Percentiles rank a stretch among this genome's conserved stretches.
phyloP scores from a whole-genome alignment of 2,329 filamentous ascomycete species.

The Hyphodiscus sp. region DNA sequence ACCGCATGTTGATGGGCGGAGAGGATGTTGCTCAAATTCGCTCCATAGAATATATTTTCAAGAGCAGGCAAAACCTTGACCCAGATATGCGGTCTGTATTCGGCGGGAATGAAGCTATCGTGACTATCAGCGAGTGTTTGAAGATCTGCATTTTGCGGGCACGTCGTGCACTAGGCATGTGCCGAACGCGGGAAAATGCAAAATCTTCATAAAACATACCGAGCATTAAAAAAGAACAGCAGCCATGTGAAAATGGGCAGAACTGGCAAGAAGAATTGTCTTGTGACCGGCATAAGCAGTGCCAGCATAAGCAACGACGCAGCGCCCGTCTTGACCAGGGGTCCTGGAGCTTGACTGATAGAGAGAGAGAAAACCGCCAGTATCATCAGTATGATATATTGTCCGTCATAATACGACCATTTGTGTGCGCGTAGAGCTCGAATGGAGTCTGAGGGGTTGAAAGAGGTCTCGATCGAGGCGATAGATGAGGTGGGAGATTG shows the following conservation, averaged over 20 bases:
- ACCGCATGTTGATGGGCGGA: constrained; percentile 80
- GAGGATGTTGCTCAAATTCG: constrained; percentile 91
- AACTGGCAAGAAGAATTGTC: constrained; percentile 87
- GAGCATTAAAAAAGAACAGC: constrained; percentile 67
- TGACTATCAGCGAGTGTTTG: constrained; percentile 11
- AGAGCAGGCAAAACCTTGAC: constrained; percentile 89
- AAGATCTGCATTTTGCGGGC: constrained; percentile 4
- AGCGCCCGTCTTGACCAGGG: constrained; percentile 68
- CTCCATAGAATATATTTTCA: constrained; percentile 94
- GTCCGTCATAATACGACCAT: constrained; percentile 78
- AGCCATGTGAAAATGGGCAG: constrained; percentile 81
- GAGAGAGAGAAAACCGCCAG: constrained; percentile 77
- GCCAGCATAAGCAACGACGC: constrained; percentile 62
- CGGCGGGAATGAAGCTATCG: constrained; percentile 77
- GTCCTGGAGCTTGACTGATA: constrained; percentile 72
- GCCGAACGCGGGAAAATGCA: not conserved
- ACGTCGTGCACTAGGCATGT: constrained; percentile 5
- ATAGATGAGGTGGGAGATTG: constrained; percentile 66
- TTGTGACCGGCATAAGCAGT: constrained; percentile 73
- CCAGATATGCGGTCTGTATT: constrained; percentile 90
- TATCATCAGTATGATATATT: constrained; percentile 70
- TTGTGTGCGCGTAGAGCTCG: constrained; percentile 68
- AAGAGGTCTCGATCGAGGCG: constrained; percentile 71
- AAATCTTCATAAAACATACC: constrained; percentile 52
- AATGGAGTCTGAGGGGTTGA: constrained; percentile 73